Evolutionary conservation across 1,284 basidiomycete species (phyloP).

Genomic region (Cystobasidium sp.): DNA sequence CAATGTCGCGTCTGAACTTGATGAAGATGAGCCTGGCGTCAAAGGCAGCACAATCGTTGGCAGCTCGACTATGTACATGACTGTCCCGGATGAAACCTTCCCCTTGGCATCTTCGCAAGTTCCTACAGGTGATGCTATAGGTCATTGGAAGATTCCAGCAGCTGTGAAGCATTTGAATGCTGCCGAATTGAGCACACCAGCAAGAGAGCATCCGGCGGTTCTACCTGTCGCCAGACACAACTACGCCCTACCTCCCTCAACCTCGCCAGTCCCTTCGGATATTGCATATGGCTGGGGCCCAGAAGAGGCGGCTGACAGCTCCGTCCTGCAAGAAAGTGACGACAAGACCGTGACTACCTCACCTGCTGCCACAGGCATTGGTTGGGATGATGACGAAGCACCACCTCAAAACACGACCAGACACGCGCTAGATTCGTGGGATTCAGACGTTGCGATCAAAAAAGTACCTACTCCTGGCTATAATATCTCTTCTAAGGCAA

Average conservation of each 20-base stretch:
- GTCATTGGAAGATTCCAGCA: no score
- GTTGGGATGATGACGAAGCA: slow-evolving; percentile 2
- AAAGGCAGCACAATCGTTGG: no score
- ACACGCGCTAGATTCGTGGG: neutral
- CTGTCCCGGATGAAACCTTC: no score
- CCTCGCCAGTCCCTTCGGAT: neutral
- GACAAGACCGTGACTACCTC: neutral
- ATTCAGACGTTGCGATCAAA: neutral
- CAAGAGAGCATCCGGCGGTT: no score
- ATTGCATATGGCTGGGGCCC: slow-evolving; percentile 10
- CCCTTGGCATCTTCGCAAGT: no score
- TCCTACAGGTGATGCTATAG: no score
- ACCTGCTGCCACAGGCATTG: neutral
- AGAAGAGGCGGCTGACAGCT: neutral
- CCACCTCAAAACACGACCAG: neutral
- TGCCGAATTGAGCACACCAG: no score
- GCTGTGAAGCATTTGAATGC: no score
- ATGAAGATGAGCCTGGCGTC: no score
- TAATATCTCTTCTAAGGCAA: neutral
- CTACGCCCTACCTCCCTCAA: neutral
- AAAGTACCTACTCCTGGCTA: slow-evolving; percentile 3
- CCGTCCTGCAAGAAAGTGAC: no score
- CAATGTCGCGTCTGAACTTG: no score
- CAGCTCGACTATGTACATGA: no score
- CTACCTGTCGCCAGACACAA: neutral